These are phyloP conservation scores for Quercus bicolor DNA, from an alignment of 306 rosid genomes.

Conservation along the genomic window DNA sequence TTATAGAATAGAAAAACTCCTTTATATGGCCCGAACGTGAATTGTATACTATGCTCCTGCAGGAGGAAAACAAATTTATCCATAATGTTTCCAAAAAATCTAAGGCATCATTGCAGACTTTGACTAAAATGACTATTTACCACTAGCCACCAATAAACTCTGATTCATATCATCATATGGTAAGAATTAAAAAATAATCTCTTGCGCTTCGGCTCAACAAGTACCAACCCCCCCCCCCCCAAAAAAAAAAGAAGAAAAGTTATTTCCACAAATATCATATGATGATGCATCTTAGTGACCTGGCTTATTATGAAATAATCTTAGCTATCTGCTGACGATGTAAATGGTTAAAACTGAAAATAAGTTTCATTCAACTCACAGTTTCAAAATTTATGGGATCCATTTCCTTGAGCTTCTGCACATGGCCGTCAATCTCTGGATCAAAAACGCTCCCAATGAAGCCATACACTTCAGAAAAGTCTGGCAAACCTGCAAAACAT, in stretches of 20 bases:
- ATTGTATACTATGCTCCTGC: not conserved
- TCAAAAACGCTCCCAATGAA: conserved; percentile 93
- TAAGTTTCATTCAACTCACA: conserved; percentile 48
- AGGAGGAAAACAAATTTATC: not conserved
- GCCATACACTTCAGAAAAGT: conserved; percentile 83
- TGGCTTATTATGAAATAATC: not conserved
- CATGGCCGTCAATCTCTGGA: conserved; percentile 71
- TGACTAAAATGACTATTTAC: not conserved
- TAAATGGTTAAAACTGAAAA: conserved; percentile 7
- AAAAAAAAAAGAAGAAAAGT: not conserved
- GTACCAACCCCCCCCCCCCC: not conserved
- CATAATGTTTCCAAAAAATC: not conserved
- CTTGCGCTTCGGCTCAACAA: not conserved
- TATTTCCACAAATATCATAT: not conserved
- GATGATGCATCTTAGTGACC: not conserved
- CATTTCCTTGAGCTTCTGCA: conserved; percentile 88
- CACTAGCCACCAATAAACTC: not conserved
- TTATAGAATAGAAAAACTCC: not conserved
- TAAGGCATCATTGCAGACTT: not conserved
- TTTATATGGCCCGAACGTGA: not conserved
- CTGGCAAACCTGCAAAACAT: conserved; percentile 63
- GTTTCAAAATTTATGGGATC: conserved; percentile 94
- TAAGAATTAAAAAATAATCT: not conserved
- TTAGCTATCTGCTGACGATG: not conserved
- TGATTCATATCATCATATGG: not conserved